phyloP scores from a whole-genome alignment of 2,329 filamentous ascomycete genomes.

The Purpureocillium lavendulum region DNA sequence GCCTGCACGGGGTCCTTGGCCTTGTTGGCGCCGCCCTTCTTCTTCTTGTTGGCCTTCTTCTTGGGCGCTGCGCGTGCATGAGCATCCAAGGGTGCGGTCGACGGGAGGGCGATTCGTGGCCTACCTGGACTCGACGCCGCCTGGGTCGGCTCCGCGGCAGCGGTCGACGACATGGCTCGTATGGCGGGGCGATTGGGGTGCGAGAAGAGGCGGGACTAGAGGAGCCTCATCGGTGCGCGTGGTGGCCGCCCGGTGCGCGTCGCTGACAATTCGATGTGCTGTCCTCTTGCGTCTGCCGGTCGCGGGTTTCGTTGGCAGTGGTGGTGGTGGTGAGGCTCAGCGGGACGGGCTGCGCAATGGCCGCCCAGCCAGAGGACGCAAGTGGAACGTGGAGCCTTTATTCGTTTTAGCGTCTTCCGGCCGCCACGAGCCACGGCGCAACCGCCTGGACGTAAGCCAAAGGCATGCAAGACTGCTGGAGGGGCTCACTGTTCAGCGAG shows the following conservation, averaged over 20 bases:
- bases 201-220: too few species aligned
- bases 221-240: neutral
- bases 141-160: constrained; percentile 24
- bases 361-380: neutral
- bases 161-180: constrained; percentile 30
- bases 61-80: constrained; percentile 29
- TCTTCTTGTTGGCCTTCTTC: constrained; percentile 53
- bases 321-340: neutral
- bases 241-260: neutral
- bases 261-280: too few species aligned
- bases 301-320: neutral
- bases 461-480: too few species aligned
- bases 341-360: neutral
- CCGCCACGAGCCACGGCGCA: too few species aligned
- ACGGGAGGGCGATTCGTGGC: too few species aligned
- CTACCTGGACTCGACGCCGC: constrained; percentile 24
- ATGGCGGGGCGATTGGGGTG: constrained; percentile 1
- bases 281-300: neutral
- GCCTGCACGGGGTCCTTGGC: constrained; percentile 30
- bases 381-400: constrained; percentile 1
- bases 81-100: constrained; percentile 15
- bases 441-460: too few species aligned
- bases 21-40: constrained; percentile 46
- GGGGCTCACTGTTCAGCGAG: too few species aligned
- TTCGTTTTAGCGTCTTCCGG: too few species aligned